Conservation (phyloP, 225 moss, liverwort and hornwort genomes). For the Bryum argenteum region DNA sequence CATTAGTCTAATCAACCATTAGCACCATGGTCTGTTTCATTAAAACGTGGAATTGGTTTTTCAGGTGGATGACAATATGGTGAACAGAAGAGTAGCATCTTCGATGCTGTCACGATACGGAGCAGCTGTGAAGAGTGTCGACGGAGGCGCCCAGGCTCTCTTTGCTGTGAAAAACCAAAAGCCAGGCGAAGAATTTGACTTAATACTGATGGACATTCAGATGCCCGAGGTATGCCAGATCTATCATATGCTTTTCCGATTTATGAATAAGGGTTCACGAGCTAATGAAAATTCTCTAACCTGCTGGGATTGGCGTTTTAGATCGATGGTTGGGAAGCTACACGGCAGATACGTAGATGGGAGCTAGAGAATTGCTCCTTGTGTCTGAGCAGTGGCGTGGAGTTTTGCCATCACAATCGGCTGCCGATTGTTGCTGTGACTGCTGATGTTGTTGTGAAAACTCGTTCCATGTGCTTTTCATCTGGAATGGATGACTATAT, state of each 20-base stretch:
- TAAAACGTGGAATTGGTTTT: too few relatives aligned
- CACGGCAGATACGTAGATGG: slow-evolving; percentile 69
- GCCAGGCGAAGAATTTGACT: slow-evolving; percentile 55
- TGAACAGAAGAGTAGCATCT: slow-evolving; percentile 72
- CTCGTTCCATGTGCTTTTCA: slow-evolving; percentile 60
- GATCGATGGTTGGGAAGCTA: slow-evolving; percentile 90
- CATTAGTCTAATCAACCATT: too few relatives aligned
- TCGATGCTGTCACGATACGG: slow-evolving; percentile 73
- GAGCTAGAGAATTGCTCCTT: slow-evolving; percentile 51
- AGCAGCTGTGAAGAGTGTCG: slow-evolving; percentile 59
- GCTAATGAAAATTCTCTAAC: too few relatives aligned
- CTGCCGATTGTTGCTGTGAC: slow-evolving; percentile 76
- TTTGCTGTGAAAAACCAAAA: slow-evolving; percentile 50
- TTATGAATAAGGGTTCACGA: too few relatives aligned
- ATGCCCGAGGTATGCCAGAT: slow-evolving; percentile 90
- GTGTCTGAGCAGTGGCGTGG: slow-evolving; percentile 29
- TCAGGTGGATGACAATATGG: slow-evolving; percentile 86
- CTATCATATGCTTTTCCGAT: not conserved
- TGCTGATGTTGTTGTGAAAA: slow-evolving; percentile 68
- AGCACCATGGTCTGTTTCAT: too few relatives aligned
- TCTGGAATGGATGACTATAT: slow-evolving; percentile 87
- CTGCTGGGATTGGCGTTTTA: slow-evolving; percentile 21
- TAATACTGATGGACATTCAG: slow-evolving; percentile 83
- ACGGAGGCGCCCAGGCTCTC: slow-evolving; percentile 64
- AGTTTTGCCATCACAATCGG: slow-evolving; percentile 57